Evolutionary conservation across 2,329 filamentous ascomycete species (phyloP).

Genomic region (Onygenales sp.): DNA sequence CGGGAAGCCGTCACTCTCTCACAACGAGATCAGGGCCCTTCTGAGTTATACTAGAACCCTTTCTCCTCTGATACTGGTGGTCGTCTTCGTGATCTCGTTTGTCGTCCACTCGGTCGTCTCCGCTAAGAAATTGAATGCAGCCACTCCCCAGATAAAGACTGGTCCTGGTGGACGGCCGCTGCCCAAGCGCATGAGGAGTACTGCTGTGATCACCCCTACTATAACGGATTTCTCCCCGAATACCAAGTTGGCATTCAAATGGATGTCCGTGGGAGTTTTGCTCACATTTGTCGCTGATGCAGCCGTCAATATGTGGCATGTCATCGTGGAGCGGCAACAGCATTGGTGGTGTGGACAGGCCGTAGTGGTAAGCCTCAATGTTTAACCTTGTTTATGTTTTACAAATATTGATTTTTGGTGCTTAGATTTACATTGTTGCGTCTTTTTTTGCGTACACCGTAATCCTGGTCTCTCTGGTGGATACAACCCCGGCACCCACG

Average conservation of each 20-base stretch:
- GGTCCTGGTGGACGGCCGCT: slow-evolving; percentile 87
- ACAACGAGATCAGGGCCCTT: slow-evolving; percentile 33
- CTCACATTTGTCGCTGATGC: slow-evolving; percentile 69
- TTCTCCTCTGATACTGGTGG: slow-evolving; percentile 55
- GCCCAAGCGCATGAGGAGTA: slow-evolving; percentile 52
- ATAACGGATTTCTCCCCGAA: slow-evolving; percentile 53
- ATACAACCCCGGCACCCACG: slow-evolving; percentile 72
- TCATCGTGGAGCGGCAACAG: slow-evolving; percentile 54
- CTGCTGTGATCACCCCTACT: slow-evolving; percentile 38
- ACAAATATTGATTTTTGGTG: slow-evolving; percentile 6
- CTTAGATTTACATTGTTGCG: slow-evolving; percentile 72
- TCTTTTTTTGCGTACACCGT: slow-evolving; percentile 82
- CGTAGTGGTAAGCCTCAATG: slow-evolving; percentile 52
- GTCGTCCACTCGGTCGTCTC: slow-evolving; percentile 50
- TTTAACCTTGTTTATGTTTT: background rate
- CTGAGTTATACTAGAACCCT: slow-evolving; percentile 44
- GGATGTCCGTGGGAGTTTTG: slow-evolving; percentile 60
- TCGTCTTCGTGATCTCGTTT: slow-evolving; percentile 56
- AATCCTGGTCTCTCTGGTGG: slow-evolving; percentile 75
- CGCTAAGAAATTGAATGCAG: slow-evolving; percentile 38
- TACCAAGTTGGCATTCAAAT: slow-evolving; percentile 65
- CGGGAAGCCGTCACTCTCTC: slow-evolving; percentile 14
- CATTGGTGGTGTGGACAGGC: slow-evolving; percentile 77
- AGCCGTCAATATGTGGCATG: slow-evolving; percentile 62
- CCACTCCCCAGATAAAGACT: slow-evolving; percentile 42